Percentiles rank a stretch among this genome's conserved stretches.
Evolutionary conservation across 225 moss, liverwort and hornwort species (phyloP).

Genomic region (Marchantia paleacea): DNA sequence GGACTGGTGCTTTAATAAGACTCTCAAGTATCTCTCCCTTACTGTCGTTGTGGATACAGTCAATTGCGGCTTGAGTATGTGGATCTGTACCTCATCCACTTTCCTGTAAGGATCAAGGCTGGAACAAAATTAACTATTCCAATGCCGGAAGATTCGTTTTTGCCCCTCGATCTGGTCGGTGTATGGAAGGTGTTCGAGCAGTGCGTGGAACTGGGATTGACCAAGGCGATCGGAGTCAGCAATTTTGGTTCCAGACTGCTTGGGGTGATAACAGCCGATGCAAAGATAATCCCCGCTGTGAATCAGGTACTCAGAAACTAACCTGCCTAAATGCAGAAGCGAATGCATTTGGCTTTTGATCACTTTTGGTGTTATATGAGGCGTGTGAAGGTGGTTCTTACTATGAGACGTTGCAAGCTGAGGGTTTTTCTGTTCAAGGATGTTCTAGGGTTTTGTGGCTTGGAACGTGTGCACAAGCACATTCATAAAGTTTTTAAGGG

Average conservation of each 20-base stretch:
- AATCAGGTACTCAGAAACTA: slow-evolving; percentile 32
- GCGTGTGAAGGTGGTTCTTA: neutral
- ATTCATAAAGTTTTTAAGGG: neutral
- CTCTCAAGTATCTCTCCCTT: neutral
- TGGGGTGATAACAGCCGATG: slow-evolving; percentile 29
- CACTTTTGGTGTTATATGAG: neutral
- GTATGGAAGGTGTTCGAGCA: slow-evolving; percentile 39
- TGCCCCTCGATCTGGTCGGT: slow-evolving; percentile 28
- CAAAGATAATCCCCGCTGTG: slow-evolving; percentile 36
- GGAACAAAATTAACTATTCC: no score
- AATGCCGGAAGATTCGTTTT: slow-evolving; percentile 5
- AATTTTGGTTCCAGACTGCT: slow-evolving; percentile 33
- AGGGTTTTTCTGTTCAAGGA: neutral
- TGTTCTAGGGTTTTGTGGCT: no score
- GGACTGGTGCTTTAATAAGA: no score
- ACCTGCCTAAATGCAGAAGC: neutral
- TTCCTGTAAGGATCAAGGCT: slow-evolving; percentile 21
- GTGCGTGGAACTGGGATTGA: slow-evolving; percentile 34
- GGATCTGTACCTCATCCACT: slow-evolving; percentile 42
- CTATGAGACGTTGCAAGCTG: neutral
- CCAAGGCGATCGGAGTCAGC: slow-evolving; percentile 41
- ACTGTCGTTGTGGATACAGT: slow-evolving; percentile 16
- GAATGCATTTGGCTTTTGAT: neutral
- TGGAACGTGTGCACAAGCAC: neutral
- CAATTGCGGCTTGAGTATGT: slow-evolving; percentile 41